Evolutionary conservation across 2,329 filamentous ascomycete species (phyloP).

Genomic region (Trichophyton mentagrophytes): DNA sequence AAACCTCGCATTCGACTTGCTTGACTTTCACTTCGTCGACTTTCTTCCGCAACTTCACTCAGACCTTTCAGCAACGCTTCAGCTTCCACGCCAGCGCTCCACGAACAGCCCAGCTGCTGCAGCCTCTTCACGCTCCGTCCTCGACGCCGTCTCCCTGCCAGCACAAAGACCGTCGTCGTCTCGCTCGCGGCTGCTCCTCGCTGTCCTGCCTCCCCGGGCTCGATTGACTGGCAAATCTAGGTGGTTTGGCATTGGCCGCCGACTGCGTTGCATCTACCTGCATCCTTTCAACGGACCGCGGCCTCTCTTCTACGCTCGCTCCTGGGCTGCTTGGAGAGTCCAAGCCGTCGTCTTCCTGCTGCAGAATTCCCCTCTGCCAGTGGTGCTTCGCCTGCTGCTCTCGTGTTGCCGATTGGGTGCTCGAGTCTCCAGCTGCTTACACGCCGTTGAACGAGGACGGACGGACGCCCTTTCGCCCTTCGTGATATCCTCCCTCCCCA

Average conservation of each 20-base stretch:
- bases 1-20: conserved; percentile 7
- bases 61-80: conserved; percentile 3
- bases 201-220: background rate
- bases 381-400: background rate
- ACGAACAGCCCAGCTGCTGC: too few species aligned
- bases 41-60: conserved; percentile 9
- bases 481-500: background rate
- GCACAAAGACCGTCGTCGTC: background rate
- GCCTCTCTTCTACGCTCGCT: too few species aligned
- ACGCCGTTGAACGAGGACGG: background rate
- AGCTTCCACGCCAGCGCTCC: background rate
- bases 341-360: too few species aligned
- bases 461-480: background rate
- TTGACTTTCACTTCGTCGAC: background rate
- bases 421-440: background rate
- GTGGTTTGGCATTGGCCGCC: too few species aligned
- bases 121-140: too few species aligned
- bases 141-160: too few species aligned
- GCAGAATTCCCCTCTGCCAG: background rate
- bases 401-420: background rate
- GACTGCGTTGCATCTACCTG: too few species aligned
- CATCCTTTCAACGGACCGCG: too few species aligned
- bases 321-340: too few species aligned
- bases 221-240: background rate
- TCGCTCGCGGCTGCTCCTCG: background rate